Evolutionary conservation across 495 filamentous ascomycete species (phyloP), one percentile per base, ranked within the genome.

Genomic region (Cercophora scortea): DNA sequence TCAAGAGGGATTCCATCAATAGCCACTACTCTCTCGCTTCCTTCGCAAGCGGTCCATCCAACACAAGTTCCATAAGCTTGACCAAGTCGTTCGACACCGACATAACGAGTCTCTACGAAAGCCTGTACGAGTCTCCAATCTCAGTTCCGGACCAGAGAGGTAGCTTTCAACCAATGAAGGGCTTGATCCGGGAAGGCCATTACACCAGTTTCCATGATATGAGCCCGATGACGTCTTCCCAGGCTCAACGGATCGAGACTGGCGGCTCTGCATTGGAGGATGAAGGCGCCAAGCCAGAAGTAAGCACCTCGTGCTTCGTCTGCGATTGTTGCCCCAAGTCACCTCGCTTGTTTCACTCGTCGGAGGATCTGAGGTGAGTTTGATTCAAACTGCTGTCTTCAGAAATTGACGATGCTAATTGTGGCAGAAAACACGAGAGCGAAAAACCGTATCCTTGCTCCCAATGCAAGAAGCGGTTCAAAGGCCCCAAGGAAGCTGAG

Each of bases 261-360:
- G 17, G 48, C 56, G 12, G 38, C 38, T 7, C 11, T 40, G 38
- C 11, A 2, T 3, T 40, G 11, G 38, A 11, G 11, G 38, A 11
- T 15, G 38, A 15, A 40, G 11, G 38, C 38, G 10, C 38, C 10
- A 6, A 45, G 48, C 46, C 25, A 25, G 25, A 25, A 25, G 25
- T 5, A 5, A 25, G 25, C 25, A 5, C 25, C 2, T 25, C 25
- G 25, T 25, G 49, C 8, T 60, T 65, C 55, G 82, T 90, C 17
- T 95, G 89, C 63, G 83, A 88, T 55, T 95, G 89, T 61, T 95
- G 89, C 70, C 88, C 87, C 0, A 88, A 92, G 67, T 88, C 88
- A 56, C 89, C 89, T 1, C 89, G 88, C 59, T 87, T 86, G 49
- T 95, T 93, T 55, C 79, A 88, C 43, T 88, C 73, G 6, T 61